Percentiles rank a stretch among this genome's conserved stretches.
phyloP scores from a whole-genome alignment of 2,329 filamentous ascomycete genomes.

The Penicillium expansum region DNA sequence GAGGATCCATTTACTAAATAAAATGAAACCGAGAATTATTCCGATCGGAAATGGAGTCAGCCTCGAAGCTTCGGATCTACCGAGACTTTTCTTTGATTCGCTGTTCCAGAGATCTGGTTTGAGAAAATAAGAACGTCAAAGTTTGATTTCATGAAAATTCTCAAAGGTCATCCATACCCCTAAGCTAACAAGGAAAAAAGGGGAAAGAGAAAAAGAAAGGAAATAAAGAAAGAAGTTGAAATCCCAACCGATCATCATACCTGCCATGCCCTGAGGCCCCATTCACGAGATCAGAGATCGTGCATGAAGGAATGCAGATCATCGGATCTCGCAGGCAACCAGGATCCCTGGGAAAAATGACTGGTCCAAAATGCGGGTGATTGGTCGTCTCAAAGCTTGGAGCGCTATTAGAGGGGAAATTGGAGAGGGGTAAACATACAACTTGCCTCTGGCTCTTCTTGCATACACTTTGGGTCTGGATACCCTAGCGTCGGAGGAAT shows the following conservation, averaged over 20 bases:
- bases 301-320: slow-evolving; percentile 27
- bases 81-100: not conserved
- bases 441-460: not conserved
- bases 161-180: not conserved
- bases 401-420: slow-evolving; percentile 7
- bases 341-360: slow-evolving; percentile 4
- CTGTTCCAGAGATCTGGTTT: not conserved
- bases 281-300: slow-evolving; percentile 22
- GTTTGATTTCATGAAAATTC: not conserved
- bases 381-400: not conserved
- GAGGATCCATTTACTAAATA: not conserved
- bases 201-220: not conserved
- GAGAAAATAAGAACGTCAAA: not conserved
- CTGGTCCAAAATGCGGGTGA: slow-evolving; percentile 1
- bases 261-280: not conserved
- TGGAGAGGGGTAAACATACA: not conserved
- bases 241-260: slow-evolving; percentile 15
- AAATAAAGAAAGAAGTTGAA: not conserved
- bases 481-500: slow-evolving; percentile 1
- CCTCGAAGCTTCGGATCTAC: not conserved
- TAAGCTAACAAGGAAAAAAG: not conserved
- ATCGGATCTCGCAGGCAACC: slow-evolving; percentile 21
- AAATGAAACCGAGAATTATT: not conserved
- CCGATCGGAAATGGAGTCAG: not conserved
- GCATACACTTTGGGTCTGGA: not conserved